Evolutionary conservation across 192 early-diverging fungal species (phyloP), one percentile per base, ranked within the genome.

Genomic region (Mortierella alpina): DNA sequence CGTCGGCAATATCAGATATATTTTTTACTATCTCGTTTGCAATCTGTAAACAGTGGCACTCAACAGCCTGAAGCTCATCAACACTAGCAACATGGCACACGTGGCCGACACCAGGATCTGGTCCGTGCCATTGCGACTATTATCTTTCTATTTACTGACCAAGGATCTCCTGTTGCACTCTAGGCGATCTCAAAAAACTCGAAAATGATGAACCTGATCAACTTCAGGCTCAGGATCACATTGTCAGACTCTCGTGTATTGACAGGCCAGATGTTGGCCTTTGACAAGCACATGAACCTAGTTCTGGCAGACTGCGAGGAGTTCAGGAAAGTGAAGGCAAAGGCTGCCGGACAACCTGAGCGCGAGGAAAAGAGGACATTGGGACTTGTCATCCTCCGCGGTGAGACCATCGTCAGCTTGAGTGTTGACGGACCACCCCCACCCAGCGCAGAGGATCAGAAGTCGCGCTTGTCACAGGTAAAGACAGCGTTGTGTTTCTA

Each of bases 261-360:
- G 72, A 92, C 97, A 10, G 98, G 98, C 42, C 96, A 98, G 74
- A 98, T 99, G 97, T 88, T 99, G 49, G 98, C 98, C 22, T 99
- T 99, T 73, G 98, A 99, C 85, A 97, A 97, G 83, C 95, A 99
- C 84, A 99, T 99, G 98, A 99, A 99, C 75, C 87, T 99, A 59
- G 98, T 99, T 31, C 89, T 99, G 22, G 88, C 96, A 39, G 98
- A 99, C 82, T 96, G 95, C 86, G 95, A 99, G 83, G 98, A 99
- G 82, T 97, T 96, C 80, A 91, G 98, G 53, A 93, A 91, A 62
- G 86, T 98, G 62, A 97, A 96, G 69, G 72, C 89, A 20, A 96
- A 96, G 82, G 90, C 85, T n/a, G n/a, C n/a, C n/a, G 62, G 3
- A 18, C 40, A 49, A 51, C 48, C 62, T 20, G 62, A 63, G 18